phyloP scores from a whole-genome alignment of 257 asterid genomes.

The Leonotis leonurus region DNA sequence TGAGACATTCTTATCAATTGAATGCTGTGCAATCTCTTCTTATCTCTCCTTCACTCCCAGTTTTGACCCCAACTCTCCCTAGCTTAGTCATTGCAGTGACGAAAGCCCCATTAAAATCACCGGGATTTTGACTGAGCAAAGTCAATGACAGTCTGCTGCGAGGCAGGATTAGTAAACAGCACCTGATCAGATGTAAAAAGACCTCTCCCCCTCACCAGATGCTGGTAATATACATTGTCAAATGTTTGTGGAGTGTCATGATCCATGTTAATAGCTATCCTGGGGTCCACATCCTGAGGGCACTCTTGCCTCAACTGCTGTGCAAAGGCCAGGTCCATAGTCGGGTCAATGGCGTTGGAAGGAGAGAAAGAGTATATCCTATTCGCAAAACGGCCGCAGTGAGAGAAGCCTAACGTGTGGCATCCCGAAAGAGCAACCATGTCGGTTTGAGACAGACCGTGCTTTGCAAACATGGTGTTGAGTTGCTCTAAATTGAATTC shows the following conservation, averaged over 20 bases:
- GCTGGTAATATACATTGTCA: too few relatives aligned
- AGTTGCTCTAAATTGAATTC: conserved; percentile 32
- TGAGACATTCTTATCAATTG: conserved; percentile 21
- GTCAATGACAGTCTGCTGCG: too few relatives aligned
- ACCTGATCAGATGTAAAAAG: too few relatives aligned
- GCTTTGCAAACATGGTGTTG: conserved; percentile 32
- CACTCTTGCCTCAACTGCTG: too few relatives aligned
- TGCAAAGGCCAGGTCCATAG: conserved; percentile 45
- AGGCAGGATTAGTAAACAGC: too few relatives aligned
- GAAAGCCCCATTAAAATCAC: conserved; percentile 47
- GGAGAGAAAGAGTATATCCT: conserved; percentile 47
- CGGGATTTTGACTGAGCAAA: too few relatives aligned
- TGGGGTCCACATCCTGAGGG: too few relatives aligned
- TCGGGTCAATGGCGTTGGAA: conserved; percentile 47
- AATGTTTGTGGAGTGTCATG: too few relatives aligned
- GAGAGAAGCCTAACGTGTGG: too few relatives aligned
- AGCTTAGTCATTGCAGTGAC: conserved; percentile 56
- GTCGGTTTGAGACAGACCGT: conserved; percentile 43
- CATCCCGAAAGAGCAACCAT: too few relatives aligned
- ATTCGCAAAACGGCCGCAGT: conserved; percentile 54
- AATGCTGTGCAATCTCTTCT: conserved; percentile 52
- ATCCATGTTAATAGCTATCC: too few relatives aligned
- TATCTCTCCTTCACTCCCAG: conserved; percentile 50
- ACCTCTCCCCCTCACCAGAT: too few relatives aligned
- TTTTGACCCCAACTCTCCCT: conserved; percentile 61